Evolutionary conservation across 306 rosid species (phyloP), one percentile per base, ranked within the genome.

Genomic region (Vicia sativa): DNA sequence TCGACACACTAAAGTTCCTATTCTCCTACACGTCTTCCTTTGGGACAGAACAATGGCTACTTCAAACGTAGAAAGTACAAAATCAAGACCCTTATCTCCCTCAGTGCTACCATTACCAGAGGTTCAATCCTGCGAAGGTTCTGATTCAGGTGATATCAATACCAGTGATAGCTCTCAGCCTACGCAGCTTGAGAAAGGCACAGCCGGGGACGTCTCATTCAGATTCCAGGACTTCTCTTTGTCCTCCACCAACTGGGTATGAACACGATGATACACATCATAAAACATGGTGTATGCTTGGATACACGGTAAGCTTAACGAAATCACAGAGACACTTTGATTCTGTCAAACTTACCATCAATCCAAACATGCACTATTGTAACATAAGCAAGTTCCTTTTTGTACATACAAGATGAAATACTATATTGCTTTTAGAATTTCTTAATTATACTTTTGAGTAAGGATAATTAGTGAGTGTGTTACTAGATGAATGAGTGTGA

Each of bases 171-270:
- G 68, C 3, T 69, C 87, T 6, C 82, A 54, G 15, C 29, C 31
- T 9, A 77, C 75, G 62, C 75, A 69, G 81, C 82, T 84, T 26
- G 78, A 73, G 76, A 79, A 96, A 54, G 93, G 85, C 72, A 76
- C 95, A 0, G 90, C 86, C 6, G 98, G 98, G 29, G 96, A 87
- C 13, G 49, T 76, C 70, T 92, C 98, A 3, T 90, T 92, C 71
- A 87, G 96, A 78, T 92, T 92, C 78, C 89, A 86, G 13, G 90
- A 92, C 43, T 89, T 92, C 74, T 74, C 96, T 28, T 56, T 86
- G 38, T 84, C 96, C 12, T 28, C 62, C 39, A 55, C 84, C 78
- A 87, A 81, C 25, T 92, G 91, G 89, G 82, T 86, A 50, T 89
- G 85, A 84, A 31, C 45, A 11, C 9, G 31, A n/a, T 6, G 50